phyloP scores from a whole-genome alignment of 148 eudicot species.

The Rhododendron ferrugineum region DNA sequence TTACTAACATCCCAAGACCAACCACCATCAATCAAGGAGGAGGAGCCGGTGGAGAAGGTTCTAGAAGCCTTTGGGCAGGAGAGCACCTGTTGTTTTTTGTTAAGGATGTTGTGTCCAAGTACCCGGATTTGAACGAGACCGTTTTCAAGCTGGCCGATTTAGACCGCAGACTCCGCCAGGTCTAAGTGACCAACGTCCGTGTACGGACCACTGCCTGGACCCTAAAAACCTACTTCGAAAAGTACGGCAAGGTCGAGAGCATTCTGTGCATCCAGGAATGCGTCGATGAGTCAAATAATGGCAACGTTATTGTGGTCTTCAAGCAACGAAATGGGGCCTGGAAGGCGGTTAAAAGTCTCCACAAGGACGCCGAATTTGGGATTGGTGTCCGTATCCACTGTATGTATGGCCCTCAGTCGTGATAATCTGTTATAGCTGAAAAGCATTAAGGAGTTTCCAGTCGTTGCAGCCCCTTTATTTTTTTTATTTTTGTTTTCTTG shows the following conservation, averaged over 20 bases:
- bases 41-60: not conserved
- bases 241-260: not conserved
- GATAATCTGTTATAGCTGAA: not conserved
- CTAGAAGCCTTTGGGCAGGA: not conserved
- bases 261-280: not conserved
- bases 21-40: not conserved
- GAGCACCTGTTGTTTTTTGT: not conserved
- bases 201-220: not conserved
- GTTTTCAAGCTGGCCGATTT: not conserved
- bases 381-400: not conserved
- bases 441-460: too few relatives aligned
- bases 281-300: not conserved
- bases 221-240: not conserved
- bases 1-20: too few relatives aligned
- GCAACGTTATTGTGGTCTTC: not conserved
- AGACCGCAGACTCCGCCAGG: not conserved
- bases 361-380: too few relatives aligned
- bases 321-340: not conserved
- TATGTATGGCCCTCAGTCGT: not conserved
- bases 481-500: too few relatives aligned
- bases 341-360: not conserved
- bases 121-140: not conserved
- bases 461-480: too few relatives aligned
- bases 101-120: not conserved
- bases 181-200: not conserved